Evolutionary conservation across 495 filamentous ascomycete species (phyloP).

Genomic region (Xylaria cubensis): DNA sequence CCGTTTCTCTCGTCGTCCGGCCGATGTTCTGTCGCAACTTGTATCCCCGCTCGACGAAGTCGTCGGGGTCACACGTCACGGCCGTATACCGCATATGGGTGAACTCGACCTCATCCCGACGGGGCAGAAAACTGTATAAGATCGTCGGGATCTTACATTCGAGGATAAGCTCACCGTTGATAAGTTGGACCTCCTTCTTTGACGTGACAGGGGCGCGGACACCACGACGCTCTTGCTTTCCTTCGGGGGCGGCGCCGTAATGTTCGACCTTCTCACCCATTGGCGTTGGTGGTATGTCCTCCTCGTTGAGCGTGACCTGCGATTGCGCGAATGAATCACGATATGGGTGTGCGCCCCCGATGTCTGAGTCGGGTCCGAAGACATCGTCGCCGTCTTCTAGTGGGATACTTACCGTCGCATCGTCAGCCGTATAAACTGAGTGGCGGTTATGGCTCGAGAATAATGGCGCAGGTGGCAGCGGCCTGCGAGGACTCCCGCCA

Average conservation of each 20-base stretch:
- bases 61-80: constrained; percentile 98
- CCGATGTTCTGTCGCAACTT: constrained; percentile 96
- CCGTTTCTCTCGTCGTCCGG: constrained; percentile 86
- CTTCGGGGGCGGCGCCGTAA: constrained; percentile 87
- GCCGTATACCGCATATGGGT: constrained; percentile 99
- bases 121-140: constrained; percentile 90
- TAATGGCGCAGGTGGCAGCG: constrained; percentile 91
- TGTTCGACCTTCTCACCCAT: constrained; percentile 67
- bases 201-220: constrained; percentile 87
- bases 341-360: constrained; percentile 47
- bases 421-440: constrained; percentile 53
- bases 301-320: constrained; percentile 52
- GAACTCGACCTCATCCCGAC: constrained; percentile 92
- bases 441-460: constrained; percentile 62
- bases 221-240: constrained; percentile 81
- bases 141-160: constrained; percentile 99
- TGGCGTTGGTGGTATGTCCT: constrained; percentile 33
- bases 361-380: constrained; percentile 69
- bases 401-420: constrained; percentile 65
- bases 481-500: constrained; percentile 80
- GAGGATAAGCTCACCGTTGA: constrained; percentile 96
- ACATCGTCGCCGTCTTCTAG: constrained; percentile 61
- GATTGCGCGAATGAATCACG: constrained; percentile 72
- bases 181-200: constrained; percentile 91
- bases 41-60: constrained; percentile 87